Evolutionary conservation across 2,329 filamentous ascomycete species (phyloP).

Genomic region (Diaporthe caulivora): DNA sequence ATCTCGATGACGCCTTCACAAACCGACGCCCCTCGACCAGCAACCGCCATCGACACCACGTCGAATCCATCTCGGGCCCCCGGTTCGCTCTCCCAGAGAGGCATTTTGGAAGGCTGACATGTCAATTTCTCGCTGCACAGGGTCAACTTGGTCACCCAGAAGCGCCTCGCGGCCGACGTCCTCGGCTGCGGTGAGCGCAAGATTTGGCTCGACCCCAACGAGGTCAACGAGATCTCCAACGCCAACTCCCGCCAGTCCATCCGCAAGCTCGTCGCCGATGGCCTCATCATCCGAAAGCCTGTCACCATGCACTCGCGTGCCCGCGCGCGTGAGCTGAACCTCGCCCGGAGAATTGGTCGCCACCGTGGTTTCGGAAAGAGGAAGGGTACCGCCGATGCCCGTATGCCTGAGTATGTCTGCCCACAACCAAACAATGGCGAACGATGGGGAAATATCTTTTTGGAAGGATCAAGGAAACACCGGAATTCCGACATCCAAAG

Average conservation of each 20-base stretch:
- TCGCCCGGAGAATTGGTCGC: conserved; percentile 92
- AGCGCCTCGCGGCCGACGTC: conserved; percentile 99
- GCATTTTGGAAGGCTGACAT: conserved; percentile 38
- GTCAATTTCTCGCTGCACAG: conserved; percentile 62
- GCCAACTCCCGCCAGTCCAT: conserved; percentile 99
- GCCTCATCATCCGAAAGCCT: conserved; percentile 99
- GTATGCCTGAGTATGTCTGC: conserved; percentile 93
- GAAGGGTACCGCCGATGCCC: conserved; percentile 99
- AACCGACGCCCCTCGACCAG: conserved; percentile 3
- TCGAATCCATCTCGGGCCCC: conserved; percentile 13
- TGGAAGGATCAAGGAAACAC: conserved; percentile 18
- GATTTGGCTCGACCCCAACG: conserved; percentile 99
- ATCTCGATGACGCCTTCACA: conserved; percentile 32
- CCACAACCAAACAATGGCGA: not conserved
- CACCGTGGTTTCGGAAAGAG: conserved; percentile 99
- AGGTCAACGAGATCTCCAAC: conserved; percentile 99
- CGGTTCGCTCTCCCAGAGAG: not conserved
- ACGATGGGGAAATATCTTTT: conserved; percentile 6
- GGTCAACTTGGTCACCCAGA: conserved; percentile 99
- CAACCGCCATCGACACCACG: conserved; percentile 25
- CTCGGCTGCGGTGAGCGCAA: conserved; percentile 99
- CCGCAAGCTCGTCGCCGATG: conserved; percentile 99
- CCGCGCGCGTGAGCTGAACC: conserved; percentile 94
- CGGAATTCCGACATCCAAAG: not conserved
- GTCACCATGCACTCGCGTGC: conserved; percentile 99